Conservation (phyloP, 2,329 filamentous ascomycete species). For the Dryadomyces quercivorus region DNA sequence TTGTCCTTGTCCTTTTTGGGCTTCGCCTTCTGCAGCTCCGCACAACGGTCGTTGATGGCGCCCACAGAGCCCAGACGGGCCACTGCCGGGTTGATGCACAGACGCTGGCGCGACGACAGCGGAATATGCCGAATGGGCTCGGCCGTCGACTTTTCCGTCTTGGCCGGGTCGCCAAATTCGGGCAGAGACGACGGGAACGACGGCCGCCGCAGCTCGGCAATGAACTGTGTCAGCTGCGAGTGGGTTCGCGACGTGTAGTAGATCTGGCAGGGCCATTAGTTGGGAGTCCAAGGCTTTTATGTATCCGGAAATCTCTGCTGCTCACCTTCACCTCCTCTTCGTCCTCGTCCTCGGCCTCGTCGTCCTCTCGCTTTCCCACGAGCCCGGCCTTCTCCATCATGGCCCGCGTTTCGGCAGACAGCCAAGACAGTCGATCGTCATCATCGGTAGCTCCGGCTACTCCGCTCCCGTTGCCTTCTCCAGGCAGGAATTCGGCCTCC, state of each 20-base stretch:
- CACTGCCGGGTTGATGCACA: constrained; percentile 83
- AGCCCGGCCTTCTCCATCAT: constrained; percentile 56
- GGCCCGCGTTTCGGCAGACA: constrained; percentile 65
- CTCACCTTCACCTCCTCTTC: constrained; percentile 58
- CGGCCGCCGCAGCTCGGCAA: constrained; percentile 70
- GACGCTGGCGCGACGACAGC: constrained; percentile 73
- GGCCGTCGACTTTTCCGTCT: constrained; percentile 11
- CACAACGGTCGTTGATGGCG: constrained; percentile 86
- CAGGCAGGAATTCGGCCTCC: constrained; percentile 63
- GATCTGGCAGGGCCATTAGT: constrained; percentile 31
- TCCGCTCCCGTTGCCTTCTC: constrained; percentile 18
- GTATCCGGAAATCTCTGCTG: neutral
- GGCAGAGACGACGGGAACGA: constrained; percentile 61
- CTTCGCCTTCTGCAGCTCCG: constrained; percentile 73
- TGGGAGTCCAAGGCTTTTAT: neutral
- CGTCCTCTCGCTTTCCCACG: constrained; percentile 22
- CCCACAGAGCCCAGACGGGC: constrained; percentile 55
- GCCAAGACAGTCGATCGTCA: constrained; percentile 33
- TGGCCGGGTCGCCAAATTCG: constrained; percentile 9
- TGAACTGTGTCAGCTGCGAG: constrained; percentile 82
- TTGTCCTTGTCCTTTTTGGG: constrained; percentile 37
- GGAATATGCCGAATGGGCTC: constrained; percentile 70
- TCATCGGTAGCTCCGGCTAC: neutral
- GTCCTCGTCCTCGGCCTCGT: constrained; percentile 30
- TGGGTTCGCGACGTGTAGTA: constrained; percentile 91